Evolutionary conservation across 164 flowering plant genomes (phyloP).

Genomic region (Stephania japonica): DNA sequence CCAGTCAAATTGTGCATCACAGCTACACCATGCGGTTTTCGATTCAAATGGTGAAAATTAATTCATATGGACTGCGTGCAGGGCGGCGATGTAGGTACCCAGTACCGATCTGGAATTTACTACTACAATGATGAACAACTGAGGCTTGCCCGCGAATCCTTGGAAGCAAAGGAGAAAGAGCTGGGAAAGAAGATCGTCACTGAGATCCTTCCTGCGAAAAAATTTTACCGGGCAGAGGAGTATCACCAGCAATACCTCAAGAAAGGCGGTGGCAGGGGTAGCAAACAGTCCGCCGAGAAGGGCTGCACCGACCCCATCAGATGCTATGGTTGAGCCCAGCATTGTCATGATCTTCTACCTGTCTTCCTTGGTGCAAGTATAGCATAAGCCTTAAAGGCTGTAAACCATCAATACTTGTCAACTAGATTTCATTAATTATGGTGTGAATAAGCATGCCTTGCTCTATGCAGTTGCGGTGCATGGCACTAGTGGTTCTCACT

Average conservation of each 20-base stretch:
- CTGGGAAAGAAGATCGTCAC: slow-evolving; percentile 52
- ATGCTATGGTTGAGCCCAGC: slow-evolving; percentile 53
- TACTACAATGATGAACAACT: slow-evolving; percentile 58
- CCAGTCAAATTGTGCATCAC: too few relatives aligned
- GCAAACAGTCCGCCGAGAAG: slow-evolving; percentile 58
- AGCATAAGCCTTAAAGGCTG: background rate
- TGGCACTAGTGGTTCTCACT: background rate
- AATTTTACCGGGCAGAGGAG: slow-evolving; percentile 61
- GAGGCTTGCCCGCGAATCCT: slow-evolving; percentile 45
- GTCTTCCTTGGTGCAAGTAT: too few relatives aligned
- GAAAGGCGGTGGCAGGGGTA: slow-evolving; percentile 54
- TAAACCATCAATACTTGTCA: background rate
- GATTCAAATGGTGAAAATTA: background rate
- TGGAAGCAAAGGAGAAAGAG: slow-evolving; percentile 54
- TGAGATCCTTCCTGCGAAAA: slow-evolving; percentile 65
- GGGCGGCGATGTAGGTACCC: slow-evolving; percentile 79
- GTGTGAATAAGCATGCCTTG: background rate
- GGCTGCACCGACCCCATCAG: slow-evolving; percentile 82
- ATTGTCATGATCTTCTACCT: background rate
- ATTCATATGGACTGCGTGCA: slow-evolving; percentile 13
- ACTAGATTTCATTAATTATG: background rate
- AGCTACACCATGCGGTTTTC: background rate
- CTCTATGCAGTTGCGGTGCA: background rate
- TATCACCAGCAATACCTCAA: slow-evolving; percentile 70
- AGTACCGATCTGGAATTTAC: slow-evolving; percentile 85